Percentiles rank a stretch among this genome's conserved stretches.
phyloP scores from a whole-genome alignment of 345 rosid species.

The Nasturtium officinale region DNA sequence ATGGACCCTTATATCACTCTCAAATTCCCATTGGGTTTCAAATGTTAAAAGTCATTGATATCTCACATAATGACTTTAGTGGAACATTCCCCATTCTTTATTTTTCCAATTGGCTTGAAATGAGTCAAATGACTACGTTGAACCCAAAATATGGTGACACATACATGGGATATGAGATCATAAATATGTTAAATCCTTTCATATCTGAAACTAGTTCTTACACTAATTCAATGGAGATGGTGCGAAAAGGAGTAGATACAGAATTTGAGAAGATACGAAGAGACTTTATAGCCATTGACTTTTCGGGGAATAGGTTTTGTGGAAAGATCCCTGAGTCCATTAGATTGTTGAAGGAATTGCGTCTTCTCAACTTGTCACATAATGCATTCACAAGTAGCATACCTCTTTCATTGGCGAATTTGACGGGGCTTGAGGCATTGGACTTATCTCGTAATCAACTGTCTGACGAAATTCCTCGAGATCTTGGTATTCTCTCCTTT shows the following conservation, averaged over 20 bases:
- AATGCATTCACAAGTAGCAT: constrained; percentile 7
- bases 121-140: not conserved
- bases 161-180: not conserved
- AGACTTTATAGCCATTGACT: not conserved
- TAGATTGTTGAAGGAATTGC: not conserved
- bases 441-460: not conserved
- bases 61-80: constrained; percentile 42
- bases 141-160: too few relatives aligned
- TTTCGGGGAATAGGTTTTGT: not conserved
- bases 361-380: not conserved
- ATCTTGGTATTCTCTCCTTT: not conserved
- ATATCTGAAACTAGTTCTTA: not conserved
- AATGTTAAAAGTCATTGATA: constrained; percentile 44
- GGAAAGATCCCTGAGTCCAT: constrained; percentile 11
- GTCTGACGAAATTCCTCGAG: not conserved
- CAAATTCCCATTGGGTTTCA: not conserved
- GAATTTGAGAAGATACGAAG: not conserved
- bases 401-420: not conserved
- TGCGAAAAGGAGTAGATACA: constrained; percentile 11
- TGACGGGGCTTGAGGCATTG: not conserved
- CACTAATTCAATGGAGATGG: not conserved
- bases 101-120: not conserved
- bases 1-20: constrained; percentile 32
- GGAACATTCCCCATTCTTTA: not conserved
- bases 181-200: too few relatives aligned